phyloP scores from a whole-genome alignment of 768 basidiomycete genomes.

The Mrakia hoshinonis region DNA sequence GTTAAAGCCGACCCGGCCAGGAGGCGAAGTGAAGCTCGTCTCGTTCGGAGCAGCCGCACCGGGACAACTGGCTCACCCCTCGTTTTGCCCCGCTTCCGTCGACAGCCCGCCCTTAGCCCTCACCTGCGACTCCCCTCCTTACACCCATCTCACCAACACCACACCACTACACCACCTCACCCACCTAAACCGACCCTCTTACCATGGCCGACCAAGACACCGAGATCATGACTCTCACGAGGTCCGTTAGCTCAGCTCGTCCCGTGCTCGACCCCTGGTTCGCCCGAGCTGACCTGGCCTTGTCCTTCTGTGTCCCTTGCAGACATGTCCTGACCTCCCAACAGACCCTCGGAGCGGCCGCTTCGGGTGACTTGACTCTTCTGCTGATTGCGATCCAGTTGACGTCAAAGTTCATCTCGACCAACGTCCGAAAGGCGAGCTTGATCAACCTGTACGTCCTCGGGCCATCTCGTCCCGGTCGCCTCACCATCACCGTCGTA shows the following conservation, averaged over 20 bases:
- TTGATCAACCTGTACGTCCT: constrained; percentile 83
- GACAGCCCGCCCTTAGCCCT: too few relatives aligned
- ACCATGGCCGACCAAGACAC: constrained; percentile 22
- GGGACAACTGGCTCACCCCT: too few relatives aligned
- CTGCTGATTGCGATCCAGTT: constrained; percentile 92
- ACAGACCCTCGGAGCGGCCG: constrained; percentile 65
- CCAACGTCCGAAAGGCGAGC: constrained; percentile 92
- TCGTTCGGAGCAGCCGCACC: too few relatives aligned
- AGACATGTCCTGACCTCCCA: constrained; percentile 86
- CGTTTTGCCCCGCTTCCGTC: too few relatives aligned
- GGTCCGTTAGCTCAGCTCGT: not conserved
- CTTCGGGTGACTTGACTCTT: constrained; percentile 88
- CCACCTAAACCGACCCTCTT: not conserved
- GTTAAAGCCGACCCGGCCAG: too few relatives aligned
- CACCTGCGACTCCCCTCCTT: not conserved
- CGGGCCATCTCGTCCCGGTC: not conserved
- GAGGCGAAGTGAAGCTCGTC: too few relatives aligned
- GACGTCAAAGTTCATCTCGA: constrained; percentile 91
- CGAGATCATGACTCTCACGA: constrained; percentile 22
- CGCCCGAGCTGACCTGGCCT: not conserved
- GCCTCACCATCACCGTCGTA: not conserved
- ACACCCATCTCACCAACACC: not conserved
- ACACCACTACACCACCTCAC: not conserved
- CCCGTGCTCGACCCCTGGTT: not conserved
- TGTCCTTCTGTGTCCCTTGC: constrained; percentile 8